Evolutionary conservation across 1,139 yeast species (phyloP), one percentile per base, ranked within the genome.

Genomic region (Sugiyamaella grinbergsii): DNA sequence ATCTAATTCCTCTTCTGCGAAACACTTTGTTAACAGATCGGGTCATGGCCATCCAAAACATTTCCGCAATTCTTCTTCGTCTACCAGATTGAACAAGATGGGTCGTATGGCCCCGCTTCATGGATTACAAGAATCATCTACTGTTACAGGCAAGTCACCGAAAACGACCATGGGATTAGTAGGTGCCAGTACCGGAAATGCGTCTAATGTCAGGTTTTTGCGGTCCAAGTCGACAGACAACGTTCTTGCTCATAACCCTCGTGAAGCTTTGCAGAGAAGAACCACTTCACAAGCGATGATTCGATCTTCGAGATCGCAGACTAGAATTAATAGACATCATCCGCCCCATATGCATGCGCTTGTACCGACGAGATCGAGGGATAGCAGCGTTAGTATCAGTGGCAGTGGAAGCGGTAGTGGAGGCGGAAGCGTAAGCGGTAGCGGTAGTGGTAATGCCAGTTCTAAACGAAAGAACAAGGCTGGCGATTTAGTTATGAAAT

Each of bases 231-330:
- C 52, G 11, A 45, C 56, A 15, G 53, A 49, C 26, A 49, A 50
- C 36, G 29, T 52, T 24, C 10, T 19, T 6, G 16, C 26, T 24
- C 47, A 42, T 22, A 11, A 49, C 18, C 38, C 34, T 16, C 47
- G 36, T 37, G 51, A 48, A 36, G 39, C 41, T 40, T 15, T 46
- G 36, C 44, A 51, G 41, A 23, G 44, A 15, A 42, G 32, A 39
- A 46, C 33, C 49, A 51, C 55, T 5, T 43, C 47, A 11, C 41
- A 34, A 19, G 47, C 41, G 6, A n/a, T 43, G 34, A 37, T 58
- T 37, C 54, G 52, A 58, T 47, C 20, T 53, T 57, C 26, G 34
- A 64, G 39, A 61, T 63, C 52, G 41, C 64, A 36, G 52, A 58
- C 54, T 23, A 54, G 46, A 50, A 57, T 46, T 44, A 53, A 32